Evolutionary conservation across 2,329 filamentous ascomycete species (phyloP).

Genomic region (Verticillium tricorpus): DNA sequence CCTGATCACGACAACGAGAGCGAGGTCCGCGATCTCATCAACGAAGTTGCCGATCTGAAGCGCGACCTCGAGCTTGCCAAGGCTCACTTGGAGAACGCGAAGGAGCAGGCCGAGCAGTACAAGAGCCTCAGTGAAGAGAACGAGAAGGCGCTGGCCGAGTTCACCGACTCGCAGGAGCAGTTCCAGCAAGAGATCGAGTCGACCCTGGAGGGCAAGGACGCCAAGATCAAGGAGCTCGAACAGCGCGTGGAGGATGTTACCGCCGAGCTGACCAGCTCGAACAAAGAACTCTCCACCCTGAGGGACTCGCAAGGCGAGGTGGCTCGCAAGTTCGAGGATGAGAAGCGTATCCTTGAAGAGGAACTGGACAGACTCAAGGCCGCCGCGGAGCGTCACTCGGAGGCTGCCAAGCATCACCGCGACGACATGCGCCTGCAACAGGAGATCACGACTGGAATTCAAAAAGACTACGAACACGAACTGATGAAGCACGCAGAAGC

Average conservation of each 20-base stretch:
- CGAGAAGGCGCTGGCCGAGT: slow-evolving; percentile 79
- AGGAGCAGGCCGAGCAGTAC: slow-evolving; percentile 80
- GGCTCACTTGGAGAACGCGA: slow-evolving; percentile 75
- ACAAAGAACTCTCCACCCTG: slow-evolving; percentile 74
- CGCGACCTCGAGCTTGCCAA: slow-evolving; percentile 79
- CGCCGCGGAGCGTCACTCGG: slow-evolving; percentile 73
- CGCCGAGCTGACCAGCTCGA: slow-evolving; percentile 74
- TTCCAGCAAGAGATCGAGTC: slow-evolving; percentile 83
- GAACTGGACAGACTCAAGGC: slow-evolving; percentile 80
- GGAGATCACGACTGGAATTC: slow-evolving; percentile 86
- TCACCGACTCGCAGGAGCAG: slow-evolving; percentile 77
- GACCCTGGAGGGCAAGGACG: slow-evolving; percentile 71
- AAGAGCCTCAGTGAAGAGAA: slow-evolving; percentile 80
- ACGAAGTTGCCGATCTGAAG: slow-evolving; percentile 82
- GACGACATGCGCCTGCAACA: slow-evolving; percentile 91
- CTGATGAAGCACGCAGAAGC: slow-evolving; percentile 93
- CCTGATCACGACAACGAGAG: slow-evolving; percentile 49
- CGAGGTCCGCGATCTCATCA: slow-evolving; percentile 72
- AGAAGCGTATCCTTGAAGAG: slow-evolving; percentile 72
- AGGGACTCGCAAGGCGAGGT: slow-evolving; percentile 77
- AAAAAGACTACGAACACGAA: slow-evolving; percentile 93
- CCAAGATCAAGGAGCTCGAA: slow-evolving; percentile 74
- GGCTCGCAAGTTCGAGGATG: slow-evolving; percentile 67
- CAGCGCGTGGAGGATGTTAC: slow-evolving; percentile 81
- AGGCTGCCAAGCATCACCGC: slow-evolving; percentile 79